Conservation (phyloP, 2,329 filamentous ascomycete genomes). For the Dryadomyces sulphureus region DNA sequence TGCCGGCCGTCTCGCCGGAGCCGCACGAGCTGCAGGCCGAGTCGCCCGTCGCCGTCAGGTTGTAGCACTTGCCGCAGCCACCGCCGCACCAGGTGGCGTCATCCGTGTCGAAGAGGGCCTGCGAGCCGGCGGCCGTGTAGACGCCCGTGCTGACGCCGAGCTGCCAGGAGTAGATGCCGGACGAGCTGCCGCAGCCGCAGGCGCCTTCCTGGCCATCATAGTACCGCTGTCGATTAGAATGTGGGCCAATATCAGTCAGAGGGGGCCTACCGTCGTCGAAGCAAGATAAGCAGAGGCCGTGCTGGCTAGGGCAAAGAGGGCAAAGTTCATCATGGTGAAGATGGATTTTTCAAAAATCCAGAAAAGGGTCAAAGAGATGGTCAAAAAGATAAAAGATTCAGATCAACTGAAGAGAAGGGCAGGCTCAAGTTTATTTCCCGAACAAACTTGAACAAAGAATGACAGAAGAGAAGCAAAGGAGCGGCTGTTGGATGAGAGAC, state of each 20-base stretch:
- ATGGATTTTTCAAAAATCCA: not conserved
- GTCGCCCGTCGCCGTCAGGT: constrained; percentile 15
- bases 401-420: not conserved
- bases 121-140: constrained; percentile 15
- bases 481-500: not conserved
- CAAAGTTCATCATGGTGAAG: constrained; percentile 4
- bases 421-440: no score
- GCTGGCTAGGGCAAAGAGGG: constrained; percentile 1
- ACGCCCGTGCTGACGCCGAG: constrained; percentile 6
- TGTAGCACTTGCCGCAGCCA: constrained; percentile 16
- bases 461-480: not conserved
- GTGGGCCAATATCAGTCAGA: not conserved
- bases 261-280: constrained; percentile 2
- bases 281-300: constrained; percentile 4
- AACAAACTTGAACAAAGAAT: not conserved
- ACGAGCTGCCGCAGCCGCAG: constrained; percentile 16
- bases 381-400: not conserved
- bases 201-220: constrained; percentile 18
- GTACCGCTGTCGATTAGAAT: constrained; percentile 14
- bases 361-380: not conserved
- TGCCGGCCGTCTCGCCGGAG: constrained; percentile 11
- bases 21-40: constrained; percentile 13
- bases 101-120: constrained; percentile 12
- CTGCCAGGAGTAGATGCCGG: constrained; percentile 15
- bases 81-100: constrained; percentile 14